Conservation (phyloP, 768 basidiomycete genomes). For the Brasilioporus rufonigricans region DNA sequence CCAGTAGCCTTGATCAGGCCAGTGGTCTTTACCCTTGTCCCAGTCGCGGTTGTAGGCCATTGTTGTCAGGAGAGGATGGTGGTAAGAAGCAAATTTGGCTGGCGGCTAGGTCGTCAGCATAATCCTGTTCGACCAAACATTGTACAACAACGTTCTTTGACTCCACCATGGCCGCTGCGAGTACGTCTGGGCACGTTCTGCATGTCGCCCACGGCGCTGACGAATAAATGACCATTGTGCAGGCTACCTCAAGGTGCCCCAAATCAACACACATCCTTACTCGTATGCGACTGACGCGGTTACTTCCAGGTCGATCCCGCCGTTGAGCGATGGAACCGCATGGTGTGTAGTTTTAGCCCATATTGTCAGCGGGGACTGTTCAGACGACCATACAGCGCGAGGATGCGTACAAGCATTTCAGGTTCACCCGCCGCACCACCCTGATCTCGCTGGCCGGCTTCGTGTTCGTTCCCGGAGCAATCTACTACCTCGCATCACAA, state of each 20-base stretch:
- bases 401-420: conserved; percentile 78
- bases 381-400: conserved; percentile 56
- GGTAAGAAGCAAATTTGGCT: conserved; percentile 21
- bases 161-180: conserved; percentile 62
- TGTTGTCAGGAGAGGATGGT: conserved; percentile 13
- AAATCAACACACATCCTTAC: neutral
- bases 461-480: conserved; percentile 58
- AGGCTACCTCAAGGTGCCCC: conserved; percentile 60
- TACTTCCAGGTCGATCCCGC: conserved; percentile 47
- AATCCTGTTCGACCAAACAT: conserved; percentile 26
- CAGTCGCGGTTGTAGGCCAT: conserved; percentile 86
- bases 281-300: neutral
- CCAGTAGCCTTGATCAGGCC: conserved; percentile 49
- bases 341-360: conserved; percentile 41
- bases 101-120: neutral
- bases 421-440: conserved; percentile 69
- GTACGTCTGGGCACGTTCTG: conserved; percentile 33
- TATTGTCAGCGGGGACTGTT: neutral
- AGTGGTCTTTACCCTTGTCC: conserved; percentile 74
- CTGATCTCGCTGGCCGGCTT: conserved; percentile 61
- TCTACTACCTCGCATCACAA: conserved; percentile 44
- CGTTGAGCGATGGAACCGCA: conserved; percentile 58
- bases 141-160: conserved; percentile 28
- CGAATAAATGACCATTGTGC: conserved; percentile 12
- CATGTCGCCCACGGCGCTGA: conserved; percentile 8